Evolutionary conservation across 257 asterid genomes (phyloP).

Genomic region (Nicotiana knightiana): DNA sequence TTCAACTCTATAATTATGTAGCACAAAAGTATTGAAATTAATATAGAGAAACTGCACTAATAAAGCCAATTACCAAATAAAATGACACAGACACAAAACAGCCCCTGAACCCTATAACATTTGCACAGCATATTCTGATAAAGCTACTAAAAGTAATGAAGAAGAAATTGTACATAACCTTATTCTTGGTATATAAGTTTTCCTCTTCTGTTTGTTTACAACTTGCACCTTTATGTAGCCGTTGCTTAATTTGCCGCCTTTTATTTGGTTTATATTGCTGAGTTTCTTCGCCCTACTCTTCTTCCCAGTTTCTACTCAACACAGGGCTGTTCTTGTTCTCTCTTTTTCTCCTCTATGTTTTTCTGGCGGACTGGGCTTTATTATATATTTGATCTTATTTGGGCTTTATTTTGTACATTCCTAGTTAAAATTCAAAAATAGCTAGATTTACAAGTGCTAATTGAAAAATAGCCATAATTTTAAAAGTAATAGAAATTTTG

Average conservation of each 20-base stretch:
- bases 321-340: neutral
- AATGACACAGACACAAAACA: neutral
- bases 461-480: too few species aligned
- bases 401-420: too few species aligned
- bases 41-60: neutral
- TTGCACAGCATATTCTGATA: too few species aligned
- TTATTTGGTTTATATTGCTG: neutral
- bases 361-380: too few species aligned
- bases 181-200: neutral
- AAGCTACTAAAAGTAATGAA: neutral
- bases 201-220: neutral
- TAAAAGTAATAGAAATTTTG: too few species aligned
- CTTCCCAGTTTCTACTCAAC: neutral
- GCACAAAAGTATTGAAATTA: neutral
- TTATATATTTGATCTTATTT: too few species aligned
- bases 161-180: neutral
- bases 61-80: neutral
- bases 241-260: neutral
- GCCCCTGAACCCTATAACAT: neutral
- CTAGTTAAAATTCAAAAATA: too few species aligned
- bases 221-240: neutral
- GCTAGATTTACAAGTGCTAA: too few species aligned
- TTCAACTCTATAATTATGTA: neutral
- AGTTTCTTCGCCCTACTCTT: neutral
- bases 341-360: neutral